Conservation (phyloP, 495 filamentous ascomycete genomes). For the Lasiosphaeris hirsuta region DNA sequence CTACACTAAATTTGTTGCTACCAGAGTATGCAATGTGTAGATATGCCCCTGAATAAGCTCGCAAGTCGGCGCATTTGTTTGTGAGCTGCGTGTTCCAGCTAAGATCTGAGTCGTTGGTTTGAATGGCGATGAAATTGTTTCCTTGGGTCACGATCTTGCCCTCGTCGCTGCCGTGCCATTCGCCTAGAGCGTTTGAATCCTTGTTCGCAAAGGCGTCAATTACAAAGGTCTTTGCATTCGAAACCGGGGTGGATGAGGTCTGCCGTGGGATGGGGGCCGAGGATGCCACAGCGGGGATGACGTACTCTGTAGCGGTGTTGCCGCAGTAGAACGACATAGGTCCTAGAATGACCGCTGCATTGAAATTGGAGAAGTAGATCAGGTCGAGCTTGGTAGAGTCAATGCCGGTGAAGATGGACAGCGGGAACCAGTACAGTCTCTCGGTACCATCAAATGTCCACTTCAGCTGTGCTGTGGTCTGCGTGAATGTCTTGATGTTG, state of each 20-base stretch:
- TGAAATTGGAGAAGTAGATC: constrained; percentile 48
- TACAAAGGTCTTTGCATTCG: constrained; percentile 52
- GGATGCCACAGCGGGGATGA: constrained; percentile 35
- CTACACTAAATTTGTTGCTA: constrained; percentile 62
- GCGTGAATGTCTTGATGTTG: constrained; percentile 32
- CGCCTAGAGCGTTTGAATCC: constrained; percentile 59
- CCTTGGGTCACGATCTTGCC: constrained; percentile 51
- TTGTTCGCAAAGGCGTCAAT: constrained; percentile 62
- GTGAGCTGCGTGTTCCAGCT: constrained; percentile 66
- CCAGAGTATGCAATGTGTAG: constrained; percentile 71
- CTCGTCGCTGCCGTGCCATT: constrained; percentile 71
- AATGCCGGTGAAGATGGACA: constrained; percentile 49
- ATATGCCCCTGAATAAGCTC: constrained; percentile 54
- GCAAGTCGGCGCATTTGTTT: constrained; percentile 57
- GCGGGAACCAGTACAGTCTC: constrained; percentile 57
- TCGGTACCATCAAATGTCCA: constrained; percentile 62
- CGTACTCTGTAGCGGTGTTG: constrained; percentile 47
- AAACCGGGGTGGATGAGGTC: constrained; percentile 48
- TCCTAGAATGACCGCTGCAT: constrained; percentile 48
- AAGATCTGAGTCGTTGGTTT: constrained; percentile 64
- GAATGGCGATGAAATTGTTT: constrained; percentile 52
- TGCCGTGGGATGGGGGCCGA: constrained; percentile 18
- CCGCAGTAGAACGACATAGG: constrained; percentile 62
- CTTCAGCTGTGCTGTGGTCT: constrained; percentile 48
- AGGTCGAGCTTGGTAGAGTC: constrained; percentile 51